Evolutionary conservation across 768 basidiomycete genomes (phyloP), one percentile per base, ranked within the genome.

Genomic region (Suillus alpinus): DNA sequence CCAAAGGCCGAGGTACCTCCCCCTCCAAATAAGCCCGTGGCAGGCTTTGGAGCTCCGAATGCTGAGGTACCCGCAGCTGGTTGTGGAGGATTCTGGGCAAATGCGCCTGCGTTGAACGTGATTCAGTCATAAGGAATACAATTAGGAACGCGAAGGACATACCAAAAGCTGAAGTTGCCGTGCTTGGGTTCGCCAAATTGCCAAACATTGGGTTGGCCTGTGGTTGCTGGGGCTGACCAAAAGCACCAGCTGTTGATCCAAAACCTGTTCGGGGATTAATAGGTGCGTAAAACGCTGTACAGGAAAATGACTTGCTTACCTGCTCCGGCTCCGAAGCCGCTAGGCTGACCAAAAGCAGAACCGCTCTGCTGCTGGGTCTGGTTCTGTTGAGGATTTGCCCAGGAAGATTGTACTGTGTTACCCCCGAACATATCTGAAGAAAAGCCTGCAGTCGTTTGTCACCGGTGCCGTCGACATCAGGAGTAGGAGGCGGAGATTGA

Each of bases 121-220:
- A 65, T 59, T 43, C 37, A 52, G 57, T 55, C 37, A 16, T 60
- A 32, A 58, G 62, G 13, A 32, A 32, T 29, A 55, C 36, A 51
- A 63, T 58, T 43, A 31, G 9, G 47, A 47, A 58, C 59, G 61
- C 43, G 60, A 62, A 43, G 51, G 52, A 66, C 70, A 47, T 64
- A 73, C 79, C 77, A 69, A 80, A 79, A 18, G 68, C 60, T 58
- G 78, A 67, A 40, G 77, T 65, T 41, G 74, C 70, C 20, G 74
- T 56, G 16, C 56, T 69, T 14, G 77, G 69, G 59, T 74, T 74
- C 29, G 75, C 78, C 50, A 86, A 69, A 63, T 81, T 84, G 53
- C 91, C 91, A 71, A 92, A 93, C 89, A 92, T 92, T 44, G 91
- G 88, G 68, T 92, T 92, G 5, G 85, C 82, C 66, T 82, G 82